phyloP scores from a whole-genome alignment of 306 rosid genomes.

The Casuarina equisetifolia region DNA sequence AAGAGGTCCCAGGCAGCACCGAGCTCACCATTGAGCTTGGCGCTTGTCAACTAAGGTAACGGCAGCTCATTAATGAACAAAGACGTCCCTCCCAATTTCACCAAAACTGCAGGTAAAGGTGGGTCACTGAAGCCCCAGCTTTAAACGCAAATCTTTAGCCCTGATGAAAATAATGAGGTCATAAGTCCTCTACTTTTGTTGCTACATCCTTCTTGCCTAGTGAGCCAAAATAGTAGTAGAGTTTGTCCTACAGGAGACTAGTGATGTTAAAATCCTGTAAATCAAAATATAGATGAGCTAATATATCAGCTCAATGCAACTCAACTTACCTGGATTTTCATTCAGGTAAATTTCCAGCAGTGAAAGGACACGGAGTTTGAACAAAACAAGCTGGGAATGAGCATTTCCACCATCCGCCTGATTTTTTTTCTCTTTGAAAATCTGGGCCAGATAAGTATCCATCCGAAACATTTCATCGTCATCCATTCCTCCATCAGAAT shows the following conservation, averaged over 20 bases:
- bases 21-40: no score
- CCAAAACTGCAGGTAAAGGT: slow-evolving; percentile 1
- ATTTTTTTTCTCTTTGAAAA: slow-evolving; percentile 73
- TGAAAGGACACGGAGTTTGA: slow-evolving; percentile 89
- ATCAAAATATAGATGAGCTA: not conserved
- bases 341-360: slow-evolving; percentile 89
- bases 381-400: slow-evolving; percentile 82
- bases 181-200: not conserved
- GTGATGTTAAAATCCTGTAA: not conserved
- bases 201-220: not conserved
- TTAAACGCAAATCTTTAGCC: not conserved
- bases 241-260: not conserved
- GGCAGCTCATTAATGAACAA: not conserved
- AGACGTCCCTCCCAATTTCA: not conserved
- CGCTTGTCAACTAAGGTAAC: not conserved
- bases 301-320: not conserved
- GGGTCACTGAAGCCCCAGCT: not conserved
- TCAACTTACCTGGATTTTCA: slow-evolving; percentile 78
- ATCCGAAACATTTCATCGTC: slow-evolving; percentile 97
- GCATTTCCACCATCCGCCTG: slow-evolving; percentile 83
- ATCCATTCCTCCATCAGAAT: slow-evolving; percentile 95
- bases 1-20: no score
- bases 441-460: slow-evolving; percentile 82
- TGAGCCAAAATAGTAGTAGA: not conserved
- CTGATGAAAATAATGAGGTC: not conserved